Evolutionary conservation across 2,329 filamentous ascomycete species (phyloP), one percentile per base, ranked within the genome.

Genomic region (Pyrenophora seminiperda): DNA sequence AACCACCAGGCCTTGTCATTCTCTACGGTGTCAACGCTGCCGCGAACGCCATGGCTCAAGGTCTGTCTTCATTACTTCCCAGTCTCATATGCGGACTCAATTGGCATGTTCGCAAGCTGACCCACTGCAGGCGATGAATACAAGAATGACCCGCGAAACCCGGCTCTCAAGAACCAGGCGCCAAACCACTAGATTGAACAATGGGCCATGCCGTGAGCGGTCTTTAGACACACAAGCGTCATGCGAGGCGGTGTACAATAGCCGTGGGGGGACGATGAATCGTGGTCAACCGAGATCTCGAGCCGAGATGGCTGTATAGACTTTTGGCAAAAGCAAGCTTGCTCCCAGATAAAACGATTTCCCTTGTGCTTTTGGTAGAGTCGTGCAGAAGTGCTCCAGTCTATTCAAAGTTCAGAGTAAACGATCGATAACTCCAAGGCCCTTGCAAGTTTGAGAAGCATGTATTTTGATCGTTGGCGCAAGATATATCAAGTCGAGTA

Each of bases 131-230:
- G 86, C 81, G 90, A 89, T 68, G 91, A 97, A 81, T 97, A 84
- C 85, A 95, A 92, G 87, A 95, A 96, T 82, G 93, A 97, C 79
- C 91, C 92, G 63, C 87, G 92, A 77, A 97, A 97, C 84, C 86
- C 86, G 62, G 62, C 65, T 41, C 47, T 65, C 48, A 73, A 73
- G 68, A 71, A 69, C 63, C 50, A 57, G 33, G 48, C 59, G 33
- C 44, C 65, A 36, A 65, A 54, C 52, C 70, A 73, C 59, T 73
- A 72, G 56, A 56, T 43, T 39, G 37, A 36, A 56, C 41, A 43
- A 27, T 43, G 27, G 33, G 50, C 44, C 48, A 63, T 54, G 47
- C 47, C 33, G 44, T 36, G 55, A 47, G 41, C 42, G 54, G 41
- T 44, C 47, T 39, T 41, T 52, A 47, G 52, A 30, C 43, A 54